Evolutionary conservation across 164 flowering plant genomes (phyloP).

Genomic region (Liriodendron chinense): DNA sequence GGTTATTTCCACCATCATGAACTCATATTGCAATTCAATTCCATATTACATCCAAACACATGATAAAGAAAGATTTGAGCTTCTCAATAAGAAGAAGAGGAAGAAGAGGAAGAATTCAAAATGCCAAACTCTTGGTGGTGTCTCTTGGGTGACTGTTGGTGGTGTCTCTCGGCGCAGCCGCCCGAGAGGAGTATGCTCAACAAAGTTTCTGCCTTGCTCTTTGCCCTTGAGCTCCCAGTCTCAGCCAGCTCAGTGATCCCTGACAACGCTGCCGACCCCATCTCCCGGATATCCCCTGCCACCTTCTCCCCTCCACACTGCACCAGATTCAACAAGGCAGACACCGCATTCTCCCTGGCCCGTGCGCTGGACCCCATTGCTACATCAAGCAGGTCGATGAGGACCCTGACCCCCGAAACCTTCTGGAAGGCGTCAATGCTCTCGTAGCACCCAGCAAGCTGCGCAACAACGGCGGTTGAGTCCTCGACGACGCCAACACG

Average conservation of each 20-base stretch:
- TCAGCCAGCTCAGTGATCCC: conserved; percentile 57
- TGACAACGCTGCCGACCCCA: conserved; percentile 35
- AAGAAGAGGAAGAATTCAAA: not conserved
- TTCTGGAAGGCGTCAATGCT: conserved; percentile 55
- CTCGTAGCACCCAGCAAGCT: conserved; percentile 83
- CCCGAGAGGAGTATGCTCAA: not conserved
- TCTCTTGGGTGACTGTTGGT: not conserved
- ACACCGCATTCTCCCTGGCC: conserved; percentile 74
- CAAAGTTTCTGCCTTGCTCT: conserved; percentile 51
- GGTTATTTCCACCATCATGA: not conserved
- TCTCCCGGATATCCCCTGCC: conserved; percentile 33
- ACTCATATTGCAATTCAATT: not conserved
- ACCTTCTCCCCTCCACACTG: conserved; percentile 52
- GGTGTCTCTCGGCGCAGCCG: not conserved
- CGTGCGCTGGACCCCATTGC: conserved; percentile 54
- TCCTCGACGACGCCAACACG: conserved; percentile 78
- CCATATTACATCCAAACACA: not conserved
- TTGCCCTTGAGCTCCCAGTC: conserved; percentile 63
- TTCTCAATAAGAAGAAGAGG: not conserved
- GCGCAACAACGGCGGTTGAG: conserved; percentile 91
- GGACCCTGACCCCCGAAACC: conserved; percentile 58
- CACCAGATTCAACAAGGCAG: conserved; percentile 71
- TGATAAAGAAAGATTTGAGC: not conserved
- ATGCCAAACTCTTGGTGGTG: not conserved
- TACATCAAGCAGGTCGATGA: conserved; percentile 68